phyloP scores from a whole-genome alignment of 2,329 filamentous ascomycete genomes.

The Aureobasidium sp. region DNA sequence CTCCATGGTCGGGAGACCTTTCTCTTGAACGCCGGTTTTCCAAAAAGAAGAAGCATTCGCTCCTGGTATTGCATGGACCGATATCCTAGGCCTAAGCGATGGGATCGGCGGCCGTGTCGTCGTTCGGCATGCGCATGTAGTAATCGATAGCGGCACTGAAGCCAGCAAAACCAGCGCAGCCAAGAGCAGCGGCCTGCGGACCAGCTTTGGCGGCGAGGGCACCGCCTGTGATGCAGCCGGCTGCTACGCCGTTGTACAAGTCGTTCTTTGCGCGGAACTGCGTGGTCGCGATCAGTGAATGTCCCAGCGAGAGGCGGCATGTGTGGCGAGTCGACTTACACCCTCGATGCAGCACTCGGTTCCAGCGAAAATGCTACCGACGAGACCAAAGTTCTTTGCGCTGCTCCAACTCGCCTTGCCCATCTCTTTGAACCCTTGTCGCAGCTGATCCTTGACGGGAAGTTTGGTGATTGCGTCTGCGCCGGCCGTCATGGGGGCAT shows the following conservation, averaged over 20 bases:
- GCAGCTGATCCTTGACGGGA: constrained; percentile 76
- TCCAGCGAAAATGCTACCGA: constrained; percentile 83
- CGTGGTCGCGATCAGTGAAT: not conserved
- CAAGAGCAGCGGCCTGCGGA: constrained; percentile 78
- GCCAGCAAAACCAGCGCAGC: constrained; percentile 88
- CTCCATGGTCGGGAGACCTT: not conserved
- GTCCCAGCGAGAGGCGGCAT: not conserved
- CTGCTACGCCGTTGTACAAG: constrained; percentile 74
- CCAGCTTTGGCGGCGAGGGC: constrained; percentile 81
- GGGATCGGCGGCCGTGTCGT: constrained; percentile 30
- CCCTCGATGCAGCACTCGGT: constrained; percentile 97
- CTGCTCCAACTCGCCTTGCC: constrained; percentile 72
- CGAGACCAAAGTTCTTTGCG: constrained; percentile 91
- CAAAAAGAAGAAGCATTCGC: not conserved
- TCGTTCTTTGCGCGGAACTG: constrained; percentile 83
- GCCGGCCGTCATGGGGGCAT: constrained; percentile 66
- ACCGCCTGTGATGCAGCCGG: constrained; percentile 86
- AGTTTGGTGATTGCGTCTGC: constrained; percentile 53
- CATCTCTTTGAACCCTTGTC: constrained; percentile 89
- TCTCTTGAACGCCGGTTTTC: not conserved
- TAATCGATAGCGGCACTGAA: constrained; percentile 89
- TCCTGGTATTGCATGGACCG: constrained; percentile 1
- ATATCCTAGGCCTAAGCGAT: constrained; percentile 24
- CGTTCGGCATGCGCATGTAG: constrained; percentile 69
- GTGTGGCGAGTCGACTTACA: constrained; percentile 25